Percentiles rank a stretch among this genome's conserved stretches.
Evolutionary conservation across 169 alveolate genomes (phyloP).

Genomic region (Plasmodium sp.): DNA sequence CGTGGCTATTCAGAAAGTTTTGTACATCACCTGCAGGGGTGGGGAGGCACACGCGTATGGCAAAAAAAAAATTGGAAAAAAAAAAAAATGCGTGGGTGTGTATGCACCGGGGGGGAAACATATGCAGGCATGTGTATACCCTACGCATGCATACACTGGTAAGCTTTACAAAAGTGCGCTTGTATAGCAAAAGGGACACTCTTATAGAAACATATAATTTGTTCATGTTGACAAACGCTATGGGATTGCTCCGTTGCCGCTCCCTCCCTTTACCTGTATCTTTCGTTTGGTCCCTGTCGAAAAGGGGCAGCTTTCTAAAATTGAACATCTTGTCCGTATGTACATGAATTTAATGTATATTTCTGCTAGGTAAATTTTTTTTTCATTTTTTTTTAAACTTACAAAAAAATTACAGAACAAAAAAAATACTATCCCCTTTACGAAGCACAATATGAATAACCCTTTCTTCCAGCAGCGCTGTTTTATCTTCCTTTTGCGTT

Average conservation of each 20-base stretch:
- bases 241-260: not conserved
- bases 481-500: not conserved
- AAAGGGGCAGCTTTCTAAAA: slow-evolving; percentile 49
- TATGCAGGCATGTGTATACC: not conserved
- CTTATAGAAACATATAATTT: not conserved
- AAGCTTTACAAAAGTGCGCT: not conserved
- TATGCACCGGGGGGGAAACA: not conserved
- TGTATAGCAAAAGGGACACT: not conserved
- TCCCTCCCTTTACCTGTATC: slow-evolving; percentile 41
- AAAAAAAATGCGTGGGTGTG: not conserved
- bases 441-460: not conserved
- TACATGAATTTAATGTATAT: not conserved
- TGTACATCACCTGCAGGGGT: slow-evolving; percentile 36
- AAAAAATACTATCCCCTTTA: not conserved
- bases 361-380: not conserved
- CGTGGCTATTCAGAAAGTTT: slow-evolving; percentile 28
- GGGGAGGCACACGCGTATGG: not conserved
- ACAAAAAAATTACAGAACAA: not conserved
- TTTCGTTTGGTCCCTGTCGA: slow-evolving; percentile 36
- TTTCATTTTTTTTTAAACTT: not conserved
- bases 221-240: not conserved
- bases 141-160: not conserved
- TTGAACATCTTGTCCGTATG: slow-evolving; percentile 41
- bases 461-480: not conserved
- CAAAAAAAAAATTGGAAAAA: not conserved